A percentile compares a stretch with the other conserved stretches of the same genome.
These are phyloP conservation scores for Sanghuangporus sanghuang DNA, from an alignment of 1,284 basidiomycete genomes.

Conservation along the genomic window DNA sequence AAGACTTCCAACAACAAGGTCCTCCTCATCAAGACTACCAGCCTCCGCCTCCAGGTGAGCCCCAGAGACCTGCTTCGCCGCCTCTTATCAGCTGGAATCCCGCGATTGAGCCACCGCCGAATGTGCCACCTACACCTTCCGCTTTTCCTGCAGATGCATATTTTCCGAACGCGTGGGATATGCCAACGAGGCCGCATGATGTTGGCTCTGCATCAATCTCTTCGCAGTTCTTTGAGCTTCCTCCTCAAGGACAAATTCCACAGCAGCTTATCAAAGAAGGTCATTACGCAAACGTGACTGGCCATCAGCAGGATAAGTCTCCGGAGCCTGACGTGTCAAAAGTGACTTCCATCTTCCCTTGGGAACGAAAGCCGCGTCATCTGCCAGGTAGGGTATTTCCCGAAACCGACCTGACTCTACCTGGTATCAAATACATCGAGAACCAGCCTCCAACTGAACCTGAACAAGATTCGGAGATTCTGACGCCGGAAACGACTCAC, in stretches of 20 bases:
- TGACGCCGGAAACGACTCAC: constrained; percentile 25
- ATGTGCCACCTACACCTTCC: constrained; percentile 40
- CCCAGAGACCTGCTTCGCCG: constrained; percentile 35
- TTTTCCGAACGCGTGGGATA: constrained; percentile 72
- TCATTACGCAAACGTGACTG: constrained; percentile 57
- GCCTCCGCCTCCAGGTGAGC: constrained; percentile 22
- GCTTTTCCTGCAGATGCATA: constrained; percentile 65
- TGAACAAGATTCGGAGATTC: constrained; percentile 29
- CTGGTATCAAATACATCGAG: constrained; percentile 41
- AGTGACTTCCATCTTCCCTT: constrained; percentile 85
- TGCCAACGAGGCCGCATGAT: constrained; percentile 32
- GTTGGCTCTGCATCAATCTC: constrained; percentile 31
- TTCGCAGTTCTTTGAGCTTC: constrained; percentile 53
- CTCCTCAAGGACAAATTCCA: constrained; percentile 55
- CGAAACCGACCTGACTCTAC: constrained; percentile 53
- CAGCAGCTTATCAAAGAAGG: constrained; percentile 53
- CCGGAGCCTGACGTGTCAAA: constrained; percentile 64
- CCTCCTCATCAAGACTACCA: constrained; percentile 17
- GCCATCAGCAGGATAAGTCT: constrained; percentile 28
- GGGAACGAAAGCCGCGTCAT: constrained; percentile 74
- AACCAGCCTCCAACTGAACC: constrained; percentile 27
- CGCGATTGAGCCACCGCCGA: constrained; percentile 70
- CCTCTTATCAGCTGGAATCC: constrained; percentile 66
- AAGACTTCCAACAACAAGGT: constrained; percentile 10
- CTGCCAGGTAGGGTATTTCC: constrained; percentile 75